These are phyloP conservation scores for Brassica carinata DNA, from an alignment of 345 rosid genomes.

Conservation along the genomic window DNA sequence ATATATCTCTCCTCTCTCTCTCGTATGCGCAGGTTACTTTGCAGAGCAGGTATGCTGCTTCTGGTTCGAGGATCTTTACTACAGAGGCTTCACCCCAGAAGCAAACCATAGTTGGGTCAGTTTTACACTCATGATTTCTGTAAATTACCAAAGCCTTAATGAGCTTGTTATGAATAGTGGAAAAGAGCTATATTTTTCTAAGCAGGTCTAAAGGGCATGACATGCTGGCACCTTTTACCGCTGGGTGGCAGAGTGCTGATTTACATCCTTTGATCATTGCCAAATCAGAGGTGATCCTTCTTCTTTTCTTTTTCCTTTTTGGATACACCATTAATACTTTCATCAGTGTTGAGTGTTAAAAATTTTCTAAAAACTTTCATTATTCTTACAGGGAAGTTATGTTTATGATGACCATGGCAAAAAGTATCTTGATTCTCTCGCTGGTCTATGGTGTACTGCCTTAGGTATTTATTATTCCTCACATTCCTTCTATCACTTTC, in stretches of 20 bases:
- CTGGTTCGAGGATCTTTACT: conserved; percentile 55
- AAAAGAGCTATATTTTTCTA: neutral
- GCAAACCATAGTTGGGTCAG: conserved; percentile 51
- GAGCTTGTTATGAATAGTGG: conserved; percentile 2
- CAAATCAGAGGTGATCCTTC: conserved; percentile 53
- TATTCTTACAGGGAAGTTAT: conserved; percentile 67
- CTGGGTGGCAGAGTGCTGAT: conserved; percentile 91
- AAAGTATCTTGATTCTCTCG: conserved; percentile 95
- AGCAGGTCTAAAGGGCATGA: conserved; percentile 89
- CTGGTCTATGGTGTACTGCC: conserved; percentile 98
- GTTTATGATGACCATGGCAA: conserved; percentile 76
- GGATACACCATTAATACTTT: neutral
- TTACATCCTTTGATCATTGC: conserved; percentile 80
- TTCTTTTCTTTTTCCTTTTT: neutral
- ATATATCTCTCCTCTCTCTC: neutral
- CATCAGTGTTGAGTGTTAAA: neutral
- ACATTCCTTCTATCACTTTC: neutral
- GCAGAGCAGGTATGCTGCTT: conserved; percentile 44
- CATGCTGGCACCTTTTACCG: conserved; percentile 98
- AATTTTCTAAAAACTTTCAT: neutral
- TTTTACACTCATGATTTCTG: neutral
- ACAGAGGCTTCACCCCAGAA: conserved; percentile 56
- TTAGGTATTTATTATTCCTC: conserved; percentile 50
- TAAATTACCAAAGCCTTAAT: neutral
- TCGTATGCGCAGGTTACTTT: conserved; percentile 50